A percentile compares a stretch with the other conserved stretches of the same genome.
Conservation (phyloP, 163 green algal genomes). For the Coccomyxa subellipsoidea region DNA sequence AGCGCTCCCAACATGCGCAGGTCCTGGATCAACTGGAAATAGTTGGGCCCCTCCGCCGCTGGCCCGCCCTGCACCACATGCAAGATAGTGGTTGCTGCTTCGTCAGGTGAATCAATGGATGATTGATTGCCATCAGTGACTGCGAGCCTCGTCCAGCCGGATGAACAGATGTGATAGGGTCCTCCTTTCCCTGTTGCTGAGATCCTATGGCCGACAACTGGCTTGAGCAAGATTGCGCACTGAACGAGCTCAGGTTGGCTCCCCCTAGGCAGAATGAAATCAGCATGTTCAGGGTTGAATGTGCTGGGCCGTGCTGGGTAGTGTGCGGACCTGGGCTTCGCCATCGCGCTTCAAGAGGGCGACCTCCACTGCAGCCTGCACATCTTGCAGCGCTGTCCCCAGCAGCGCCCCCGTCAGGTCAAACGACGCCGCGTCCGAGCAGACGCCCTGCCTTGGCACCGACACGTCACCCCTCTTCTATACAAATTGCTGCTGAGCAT, state of each 20-base stretch:
- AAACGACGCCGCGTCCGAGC: conserved; percentile 79
- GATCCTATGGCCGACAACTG: too few relatives aligned
- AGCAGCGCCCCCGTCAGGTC: conserved; percentile 65
- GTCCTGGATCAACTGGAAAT: conserved; percentile 25
- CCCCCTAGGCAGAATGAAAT: not conserved
- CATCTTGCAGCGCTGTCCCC: conserved; percentile 42
- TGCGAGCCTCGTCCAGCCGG: too few relatives aligned
- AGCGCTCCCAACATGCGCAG: conserved; percentile 34
- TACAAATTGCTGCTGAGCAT: too few relatives aligned
- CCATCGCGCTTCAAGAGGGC: conserved; percentile 15
- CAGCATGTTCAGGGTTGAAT: not conserved
- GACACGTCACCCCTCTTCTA: not conserved
- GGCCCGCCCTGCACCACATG: not conserved
- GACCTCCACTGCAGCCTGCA: conserved; percentile 27
- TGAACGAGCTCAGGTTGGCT: too few relatives aligned
- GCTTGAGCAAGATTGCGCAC: too few relatives aligned
- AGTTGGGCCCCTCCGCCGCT: conserved; percentile 22
- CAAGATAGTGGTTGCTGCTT: not conserved
- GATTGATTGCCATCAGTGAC: too few relatives aligned
- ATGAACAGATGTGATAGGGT: not conserved
- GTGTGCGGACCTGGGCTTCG: not conserved
- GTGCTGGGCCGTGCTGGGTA: not conserved
- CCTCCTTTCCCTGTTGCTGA: too few relatives aligned
- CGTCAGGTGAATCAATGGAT: too few relatives aligned
- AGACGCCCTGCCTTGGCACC: conserved; percentile 76